These are phyloP conservation scores for Endotrypanum monterogeii DNA, from an alignment of 208 protist species.

Conservation along the genomic window DNA sequence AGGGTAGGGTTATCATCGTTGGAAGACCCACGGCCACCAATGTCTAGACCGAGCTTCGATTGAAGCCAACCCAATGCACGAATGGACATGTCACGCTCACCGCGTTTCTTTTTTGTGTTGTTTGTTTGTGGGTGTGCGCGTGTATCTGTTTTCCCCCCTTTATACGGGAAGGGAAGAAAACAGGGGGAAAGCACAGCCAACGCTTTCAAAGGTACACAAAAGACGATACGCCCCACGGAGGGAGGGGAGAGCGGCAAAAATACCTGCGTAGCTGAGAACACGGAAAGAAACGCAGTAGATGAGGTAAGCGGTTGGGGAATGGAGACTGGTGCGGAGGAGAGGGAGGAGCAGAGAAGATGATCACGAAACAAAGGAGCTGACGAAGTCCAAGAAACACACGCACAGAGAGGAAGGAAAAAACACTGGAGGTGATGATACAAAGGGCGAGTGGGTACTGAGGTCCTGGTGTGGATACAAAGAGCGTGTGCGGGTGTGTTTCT, in stretches of 20 bases:
- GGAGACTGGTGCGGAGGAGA: background rate
- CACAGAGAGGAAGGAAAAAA: background rate
- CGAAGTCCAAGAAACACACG: no score
- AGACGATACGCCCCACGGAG: background rate
- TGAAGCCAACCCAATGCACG: slow-evolving; percentile 76
- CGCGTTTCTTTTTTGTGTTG: background rate
- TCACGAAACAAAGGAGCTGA: background rate
- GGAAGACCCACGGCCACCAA: slow-evolving; percentile 36
- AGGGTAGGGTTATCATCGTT: slow-evolving; percentile 8
- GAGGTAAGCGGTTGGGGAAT: background rate
- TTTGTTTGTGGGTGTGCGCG: background rate
- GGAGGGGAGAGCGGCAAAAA: background rate
- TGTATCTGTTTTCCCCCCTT: no score
- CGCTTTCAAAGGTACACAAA: background rate
- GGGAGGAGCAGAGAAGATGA: background rate
- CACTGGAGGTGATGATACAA: no score
- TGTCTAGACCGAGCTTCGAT: slow-evolving; percentile 81
- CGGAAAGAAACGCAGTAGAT: background rate
- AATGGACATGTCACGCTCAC: slow-evolving; percentile 67
- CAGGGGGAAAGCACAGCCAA: background rate
- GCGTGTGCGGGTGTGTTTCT: background rate
- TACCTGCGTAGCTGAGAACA: background rate
- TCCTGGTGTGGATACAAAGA: background rate
- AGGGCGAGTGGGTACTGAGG: no score
- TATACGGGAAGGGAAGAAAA: background rate